A percentile compares a stretch with the other conserved stretches of the same genome.
These are phyloP conservation scores for Aureobasidium melanogenum DNA, from an alignment of 2,329 filamentous ascomycete genomes.

Conservation along the genomic window DNA sequence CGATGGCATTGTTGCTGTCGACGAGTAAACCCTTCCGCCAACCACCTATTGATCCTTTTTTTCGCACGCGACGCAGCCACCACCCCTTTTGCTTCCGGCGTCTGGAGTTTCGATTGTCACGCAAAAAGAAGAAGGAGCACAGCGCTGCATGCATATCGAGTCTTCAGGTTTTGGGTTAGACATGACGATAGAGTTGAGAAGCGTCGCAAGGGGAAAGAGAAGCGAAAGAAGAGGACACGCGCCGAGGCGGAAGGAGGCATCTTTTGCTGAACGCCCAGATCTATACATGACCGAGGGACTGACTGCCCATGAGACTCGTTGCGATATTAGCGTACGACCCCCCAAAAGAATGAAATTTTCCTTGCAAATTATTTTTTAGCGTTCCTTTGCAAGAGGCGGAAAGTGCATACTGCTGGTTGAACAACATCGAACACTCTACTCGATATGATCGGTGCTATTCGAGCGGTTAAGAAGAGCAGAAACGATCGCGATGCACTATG, in stretches of 20 bases:
- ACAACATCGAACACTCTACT: not conserved
- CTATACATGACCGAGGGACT: not conserved
- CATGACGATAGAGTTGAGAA: not conserved
- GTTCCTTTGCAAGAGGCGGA: not conserved
- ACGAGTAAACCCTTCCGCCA: conserved; percentile 10
- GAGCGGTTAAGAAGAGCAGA: not conserved
- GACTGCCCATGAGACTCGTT: conserved; percentile 1
- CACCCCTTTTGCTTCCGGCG: conserved; percentile 3
- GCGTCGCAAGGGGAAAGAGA: not conserved
- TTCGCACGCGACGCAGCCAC: not conserved
- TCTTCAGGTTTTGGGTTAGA: conserved; percentile 4
- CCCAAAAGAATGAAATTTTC: conserved; percentile 12
- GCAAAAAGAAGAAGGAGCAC: conserved; percentile 3
- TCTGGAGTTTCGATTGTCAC: conserved; percentile 5
- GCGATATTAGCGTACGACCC: conserved; percentile 8
- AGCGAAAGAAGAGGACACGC: not conserved
- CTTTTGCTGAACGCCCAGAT: conserved; percentile 5
- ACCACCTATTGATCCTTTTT: not conserved
- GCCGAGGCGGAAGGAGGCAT: conserved; percentile 6
- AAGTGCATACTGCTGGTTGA: not conserved
- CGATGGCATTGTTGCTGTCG: conserved; percentile 60
- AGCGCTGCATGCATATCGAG: conserved; percentile 8
- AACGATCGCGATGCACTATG: not conserved
- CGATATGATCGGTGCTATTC: not conserved
- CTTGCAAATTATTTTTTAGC: not conserved